Base-by-base conservation (phyloP, 139 green algal genomes). In the Picochlorum sp. region DNA sequence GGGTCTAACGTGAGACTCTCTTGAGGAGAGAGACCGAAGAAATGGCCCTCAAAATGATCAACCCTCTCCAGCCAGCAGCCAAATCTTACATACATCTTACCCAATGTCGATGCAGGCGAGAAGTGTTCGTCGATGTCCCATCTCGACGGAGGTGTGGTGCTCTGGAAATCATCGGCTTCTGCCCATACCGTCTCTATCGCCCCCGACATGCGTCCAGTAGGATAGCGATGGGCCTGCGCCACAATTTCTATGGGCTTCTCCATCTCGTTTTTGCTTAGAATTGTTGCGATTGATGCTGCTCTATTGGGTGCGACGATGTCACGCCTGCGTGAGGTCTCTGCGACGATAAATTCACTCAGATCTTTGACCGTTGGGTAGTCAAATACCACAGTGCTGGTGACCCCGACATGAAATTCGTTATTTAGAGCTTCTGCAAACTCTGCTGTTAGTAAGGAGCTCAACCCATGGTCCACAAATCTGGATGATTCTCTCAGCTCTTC, bases 1-100 rank as follows among this genome's bases (percentile, higher is more conserved):
- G 87, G 87, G 68, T 95, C 87, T 47, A 78, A 80, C 15, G 71
- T 68, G 1, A 61, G 6, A 0, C 77, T 77, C 56, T 92, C 86
- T 3, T 58, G 59, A 32, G 49, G 37, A 51, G 23, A 3, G 13
- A 70, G 15, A 24, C 59, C 45, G 37, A 78, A 73, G 13, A 63
- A 45, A 15, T 58, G 51, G 26, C 62, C 45, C 57, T 90, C 84
- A 68, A 87, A 90, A 11, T 41, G 10, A 32, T 76, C 75, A 7
- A 81, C 63, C 2, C 23, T 58, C 2, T 66, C 49, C 41, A 88
- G 45, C 56, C 78, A 89, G 10, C 64, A 71, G 1, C 63, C 84
- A 71, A 87, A 87, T 26, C 85, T 66, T 3, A 69, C 74, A 37
- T 77, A 72, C 32, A 69, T 74, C n/a, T 56, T 62, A 1, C 49